Percentiles rank a stretch among this genome's conserved stretches.
phyloP scores from a whole-genome alignment of 2,329 filamentous ascomycete species.

The Phyllosticta citrichinensis region DNA sequence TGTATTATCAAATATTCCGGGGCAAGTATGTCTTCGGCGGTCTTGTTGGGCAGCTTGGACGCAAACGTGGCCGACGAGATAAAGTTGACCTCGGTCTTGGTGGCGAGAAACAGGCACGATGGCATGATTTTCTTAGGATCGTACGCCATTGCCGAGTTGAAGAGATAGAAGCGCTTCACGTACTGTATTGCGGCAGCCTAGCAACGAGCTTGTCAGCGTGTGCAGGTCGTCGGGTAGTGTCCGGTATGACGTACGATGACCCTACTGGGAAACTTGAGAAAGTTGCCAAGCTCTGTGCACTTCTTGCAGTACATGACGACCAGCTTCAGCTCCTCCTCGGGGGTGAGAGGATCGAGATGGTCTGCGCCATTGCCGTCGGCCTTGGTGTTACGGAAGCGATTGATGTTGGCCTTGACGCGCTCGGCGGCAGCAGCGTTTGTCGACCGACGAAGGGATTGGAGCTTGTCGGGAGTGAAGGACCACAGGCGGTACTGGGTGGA shows the following conservation, averaged over 20 bases:
- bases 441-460: constrained; percentile 61
- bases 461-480: constrained; percentile 72
- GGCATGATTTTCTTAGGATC: constrained; percentile 82
- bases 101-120: constrained; percentile 84
- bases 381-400: constrained; percentile 32
- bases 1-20: constrained; percentile 91
- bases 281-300: constrained; percentile 37
- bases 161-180: constrained; percentile 88
- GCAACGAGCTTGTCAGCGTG: constrained; percentile 22
- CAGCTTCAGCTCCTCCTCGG: constrained; percentile 72
- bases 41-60: constrained; percentile 55
- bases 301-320: constrained; percentile 67
- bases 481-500: constrained; percentile 87
- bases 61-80: constrained; percentile 57
- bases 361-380: constrained; percentile 25
- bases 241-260: neutral
- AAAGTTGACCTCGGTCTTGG: constrained; percentile 83
- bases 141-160: constrained; percentile 94
- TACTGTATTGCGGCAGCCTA: constrained; percentile 78
- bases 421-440: constrained; percentile 74
- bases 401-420: constrained; percentile 49
- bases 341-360: constrained; percentile 67
- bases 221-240: constrained; percentile 20
- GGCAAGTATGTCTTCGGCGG: constrained; percentile 71
- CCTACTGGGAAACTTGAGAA: constrained; percentile 7